Conservation (phyloP, 257 asterid genomes). For the Solanum pinnatisectum region DNA sequence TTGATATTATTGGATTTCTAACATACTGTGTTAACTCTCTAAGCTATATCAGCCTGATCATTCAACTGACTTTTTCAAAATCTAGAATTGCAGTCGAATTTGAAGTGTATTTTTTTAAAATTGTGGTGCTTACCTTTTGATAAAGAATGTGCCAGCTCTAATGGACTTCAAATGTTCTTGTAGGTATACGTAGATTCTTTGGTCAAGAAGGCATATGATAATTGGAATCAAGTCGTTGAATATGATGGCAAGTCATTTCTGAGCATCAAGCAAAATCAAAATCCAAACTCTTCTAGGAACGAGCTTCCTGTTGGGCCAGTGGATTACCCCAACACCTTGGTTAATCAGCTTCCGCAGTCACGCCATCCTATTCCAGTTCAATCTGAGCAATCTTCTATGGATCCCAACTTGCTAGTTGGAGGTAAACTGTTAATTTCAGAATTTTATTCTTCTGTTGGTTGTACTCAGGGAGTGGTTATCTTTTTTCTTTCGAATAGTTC, state of each 20-base stretch:
- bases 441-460: not conserved
- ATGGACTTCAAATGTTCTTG: not conserved
- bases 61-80: not conserved
- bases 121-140: not conserved
- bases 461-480: not conserved
- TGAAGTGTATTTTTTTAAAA: not conserved
- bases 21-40: not conserved
- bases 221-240: slow-evolving; percentile 88
- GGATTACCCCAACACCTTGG: slow-evolving; percentile 50
- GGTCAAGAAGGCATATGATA: slow-evolving; percentile 92
- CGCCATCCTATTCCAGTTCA: slow-evolving; percentile 35
- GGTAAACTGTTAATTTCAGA: slow-evolving; percentile 27
- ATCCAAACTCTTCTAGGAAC: slow-evolving; percentile 20
- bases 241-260: slow-evolving; percentile 86
- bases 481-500: not conserved
- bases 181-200: slow-evolving; percentile 77
- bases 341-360: slow-evolving; percentile 47
- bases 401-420: slow-evolving; percentile 48
- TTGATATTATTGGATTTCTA: not conserved
- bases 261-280: slow-evolving; percentile 55
- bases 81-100: not conserved
- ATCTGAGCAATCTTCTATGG: slow-evolving; percentile 41
- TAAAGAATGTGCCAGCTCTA: not conserved
- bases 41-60: not conserved
- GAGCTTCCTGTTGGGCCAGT: slow-evolving; percentile 51